A percentile compares a stretch with the other conserved stretches of the same genome.
phyloP scores from a whole-genome alignment of 1,139 yeast species.

The Hanseniaspora sp. region DNA sequence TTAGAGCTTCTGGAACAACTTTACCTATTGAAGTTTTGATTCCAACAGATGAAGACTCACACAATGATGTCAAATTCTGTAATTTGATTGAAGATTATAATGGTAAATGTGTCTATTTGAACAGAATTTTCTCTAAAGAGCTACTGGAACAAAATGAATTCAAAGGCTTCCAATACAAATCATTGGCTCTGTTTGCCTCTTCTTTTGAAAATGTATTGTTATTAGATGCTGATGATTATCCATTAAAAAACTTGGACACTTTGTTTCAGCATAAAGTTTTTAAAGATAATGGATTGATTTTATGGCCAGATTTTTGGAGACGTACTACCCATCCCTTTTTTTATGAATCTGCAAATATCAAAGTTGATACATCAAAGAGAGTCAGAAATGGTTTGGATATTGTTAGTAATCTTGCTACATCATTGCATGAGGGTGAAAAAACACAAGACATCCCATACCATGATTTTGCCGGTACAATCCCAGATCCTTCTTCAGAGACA shows the following conservation, averaged over 20 bases:
- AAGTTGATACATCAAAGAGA: constrained; percentile 33
- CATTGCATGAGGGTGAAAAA: neutral
- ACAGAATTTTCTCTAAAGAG: constrained; percentile 44
- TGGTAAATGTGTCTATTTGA: constrained; percentile 58
- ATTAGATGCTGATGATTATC: constrained; percentile 67
- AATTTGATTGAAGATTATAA: constrained; percentile 42
- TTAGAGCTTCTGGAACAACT: constrained; percentile 51
- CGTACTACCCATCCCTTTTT: constrained; percentile 59
- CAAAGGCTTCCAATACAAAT: constrained; percentile 70
- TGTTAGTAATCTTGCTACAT: constrained; percentile 23
- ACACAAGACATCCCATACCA: constrained; percentile 43
- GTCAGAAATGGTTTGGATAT: constrained; percentile 36
- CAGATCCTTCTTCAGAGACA: constrained; percentile 72
- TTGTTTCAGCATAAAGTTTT: constrained; percentile 48
- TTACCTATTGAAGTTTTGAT: constrained; percentile 71
- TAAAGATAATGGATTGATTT: constrained; percentile 45
- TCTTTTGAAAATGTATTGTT: constrained; percentile 67
- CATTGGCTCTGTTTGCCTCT: constrained; percentile 60
- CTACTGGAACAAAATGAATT: constrained; percentile 40
- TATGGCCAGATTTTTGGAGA: constrained; percentile 82
- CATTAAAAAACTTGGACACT: constrained; percentile 45
- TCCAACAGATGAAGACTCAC: constrained; percentile 49
- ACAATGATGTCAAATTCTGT: constrained; percentile 57
- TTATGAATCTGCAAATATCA: constrained; percentile 52
- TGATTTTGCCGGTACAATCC: constrained; percentile 58